phyloP scores from a whole-genome alignment of 768 basidiomycete genomes.

The Xanthoconium stramineum region DNA sequence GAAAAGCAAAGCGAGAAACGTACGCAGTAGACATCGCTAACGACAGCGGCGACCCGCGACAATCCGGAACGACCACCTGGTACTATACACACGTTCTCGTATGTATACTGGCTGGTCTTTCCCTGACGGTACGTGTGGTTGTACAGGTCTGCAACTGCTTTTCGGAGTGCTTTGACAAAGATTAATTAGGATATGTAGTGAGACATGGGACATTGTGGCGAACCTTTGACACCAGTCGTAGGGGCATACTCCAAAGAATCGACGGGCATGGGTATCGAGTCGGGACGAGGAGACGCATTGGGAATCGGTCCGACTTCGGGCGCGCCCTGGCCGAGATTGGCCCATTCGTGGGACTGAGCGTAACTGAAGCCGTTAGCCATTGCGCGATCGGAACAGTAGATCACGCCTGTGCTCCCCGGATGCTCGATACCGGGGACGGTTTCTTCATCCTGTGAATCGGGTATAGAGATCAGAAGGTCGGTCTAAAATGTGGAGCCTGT shows the following conservation, averaged over 20 bases:
- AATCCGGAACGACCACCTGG: constrained; percentile 91
- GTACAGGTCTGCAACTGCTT: constrained; percentile 88
- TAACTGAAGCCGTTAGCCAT: constrained; percentile 92
- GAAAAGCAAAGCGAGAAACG: constrained; percentile 11
- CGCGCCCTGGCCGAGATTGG: constrained; percentile 89
- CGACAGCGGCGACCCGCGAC: constrained; percentile 86
- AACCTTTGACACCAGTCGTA: constrained; percentile 86
- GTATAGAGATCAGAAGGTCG: constrained; percentile 1
- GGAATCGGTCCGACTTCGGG: constrained; percentile 88
- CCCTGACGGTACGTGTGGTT: constrained; percentile 83
- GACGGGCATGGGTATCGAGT: constrained; percentile 57
- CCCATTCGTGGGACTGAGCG: constrained; percentile 75
- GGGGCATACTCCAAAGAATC: constrained; percentile 90
- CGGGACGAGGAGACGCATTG: constrained; percentile 63
- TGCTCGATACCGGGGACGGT: constrained; percentile 86
- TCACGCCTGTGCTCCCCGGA: constrained; percentile 60
- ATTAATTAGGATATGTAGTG: not conserved
- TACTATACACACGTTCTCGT: constrained; percentile 91
- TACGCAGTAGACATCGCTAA: constrained; percentile 86
- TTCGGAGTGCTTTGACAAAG: constrained; percentile 59
- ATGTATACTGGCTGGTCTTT: constrained; percentile 82
- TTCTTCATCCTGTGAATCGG: constrained; percentile 64
- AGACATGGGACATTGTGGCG: constrained; percentile 1
- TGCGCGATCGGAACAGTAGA: constrained; percentile 93
- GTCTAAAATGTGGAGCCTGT: not conserved